Evolutionary conservation across 2,329 filamentous ascomycete genomes (phyloP), one percentile per base, ranked within the genome.

Genomic region (Blastomyces parvus): DNA sequence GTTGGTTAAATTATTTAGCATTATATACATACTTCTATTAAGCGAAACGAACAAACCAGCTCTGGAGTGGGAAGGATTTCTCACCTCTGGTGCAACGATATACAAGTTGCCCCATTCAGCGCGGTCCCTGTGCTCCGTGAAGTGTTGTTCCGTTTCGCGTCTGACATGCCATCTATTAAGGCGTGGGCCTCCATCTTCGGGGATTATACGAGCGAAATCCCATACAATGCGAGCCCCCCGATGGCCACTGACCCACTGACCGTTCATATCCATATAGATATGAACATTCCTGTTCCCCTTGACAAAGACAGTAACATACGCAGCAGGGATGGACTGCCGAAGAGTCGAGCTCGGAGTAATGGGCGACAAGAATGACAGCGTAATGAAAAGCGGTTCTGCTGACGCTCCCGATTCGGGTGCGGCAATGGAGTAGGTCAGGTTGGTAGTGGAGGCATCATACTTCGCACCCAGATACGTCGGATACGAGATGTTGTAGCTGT

Each of bases 61-160:
- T 25, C 3, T 22, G 22, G 6, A 8, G 13, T 40, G 46, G 25
- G 19, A 30, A 46, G 59, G 42, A 11, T 13, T 46, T 27, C 73
- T 66, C 69, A 81, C 78, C 53, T 80, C 78, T 27, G 90, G 89
- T 1, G 82, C 90, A 27, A 88, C 88, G 72, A 95, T 90, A 74
- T 90, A 84, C 63, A 95, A 74, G 36, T 86, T 88, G 3, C 91
- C 91, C 91, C 91, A 95, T 82, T 95, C 90, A 0, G 88, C 84
- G 53, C 87, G 87, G 69, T 95, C 91, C 53, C 77, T 77, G 62
- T 82, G 82, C 74, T 95, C 91, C 0, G 88, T 89, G 62, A 94
- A 83, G n/a, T 89, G 79, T 72, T 88, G 80, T 74, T 93, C 84
- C 3, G 69, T 73, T 60, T 77, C 71, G 64, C 77, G 71, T 36